A percentile compares a stretch with the other conserved stretches of the same genome.
Evolutionary conservation across 2,329 filamentous ascomycete genomes (phyloP).

Genomic region (Sporothrix pallida): DNA sequence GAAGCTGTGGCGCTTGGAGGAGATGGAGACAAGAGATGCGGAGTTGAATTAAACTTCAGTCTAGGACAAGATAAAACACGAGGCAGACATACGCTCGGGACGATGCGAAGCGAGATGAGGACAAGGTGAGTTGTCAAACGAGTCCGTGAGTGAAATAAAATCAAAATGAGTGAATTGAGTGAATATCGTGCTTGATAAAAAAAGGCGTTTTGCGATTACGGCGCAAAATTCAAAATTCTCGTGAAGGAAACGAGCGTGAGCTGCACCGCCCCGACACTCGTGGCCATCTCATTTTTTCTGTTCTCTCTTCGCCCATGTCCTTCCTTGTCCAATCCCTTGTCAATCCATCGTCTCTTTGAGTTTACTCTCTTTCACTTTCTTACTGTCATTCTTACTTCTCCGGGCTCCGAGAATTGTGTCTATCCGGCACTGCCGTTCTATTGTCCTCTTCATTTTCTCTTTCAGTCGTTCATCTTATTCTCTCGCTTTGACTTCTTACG

Average conservation of each 20-base stretch:
- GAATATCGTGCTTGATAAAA: background rate
- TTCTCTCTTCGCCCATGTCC: background rate
- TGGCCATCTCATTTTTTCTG: background rate
- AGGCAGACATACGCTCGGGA: no score
- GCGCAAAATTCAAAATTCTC: background rate
- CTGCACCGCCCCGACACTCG: slow-evolving; percentile 12
- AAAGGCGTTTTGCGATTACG: background rate
- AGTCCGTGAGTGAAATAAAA: no score
- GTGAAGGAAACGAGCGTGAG: slow-evolving; percentile 5
- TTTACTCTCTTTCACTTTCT: background rate
- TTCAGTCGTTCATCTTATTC: background rate
- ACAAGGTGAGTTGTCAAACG: no score
- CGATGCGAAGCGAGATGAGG: background rate
- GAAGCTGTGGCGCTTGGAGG: background rate
- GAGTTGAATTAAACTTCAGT: no score
- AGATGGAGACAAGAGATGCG: background rate
- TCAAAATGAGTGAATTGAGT: background rate
- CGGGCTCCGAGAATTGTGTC: background rate
- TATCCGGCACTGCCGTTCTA: background rate
- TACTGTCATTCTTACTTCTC: background rate
- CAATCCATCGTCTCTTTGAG: background rate
- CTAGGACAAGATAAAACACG: no score
- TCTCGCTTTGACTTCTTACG: background rate
- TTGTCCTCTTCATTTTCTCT: background rate
- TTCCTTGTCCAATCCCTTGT: background rate